Base-by-base conservation (phyloP, 2,329 filamentous ascomycete genomes). In the Alternaria burnsii region DNA sequence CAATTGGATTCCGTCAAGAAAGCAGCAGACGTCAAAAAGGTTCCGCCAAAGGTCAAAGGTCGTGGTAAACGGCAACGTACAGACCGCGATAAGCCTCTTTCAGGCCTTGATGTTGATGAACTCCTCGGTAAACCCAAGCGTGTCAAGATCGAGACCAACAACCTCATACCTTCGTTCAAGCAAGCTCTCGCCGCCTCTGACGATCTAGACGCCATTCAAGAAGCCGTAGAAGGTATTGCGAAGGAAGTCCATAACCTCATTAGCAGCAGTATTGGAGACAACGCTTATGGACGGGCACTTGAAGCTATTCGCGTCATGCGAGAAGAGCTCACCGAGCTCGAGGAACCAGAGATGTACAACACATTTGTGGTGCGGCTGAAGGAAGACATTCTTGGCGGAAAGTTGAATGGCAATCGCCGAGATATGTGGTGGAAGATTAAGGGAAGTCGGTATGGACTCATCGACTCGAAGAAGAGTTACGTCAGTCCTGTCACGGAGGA, bases 121-220 rank as follows among this genome's bases (percentile, higher is more conserved):
- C 86, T 98, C 3, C 87, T 98, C n/a, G 85, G 86, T 46, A 81
- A 83, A 59, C 82, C 86, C 57, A 86, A 84, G 47, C 80, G 80
- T 28, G 79, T 83, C 73, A 84, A 81, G 44, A 88, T 91, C 58
- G 85, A 87, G 9, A 76, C 86, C 0, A 85, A 90, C 10, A 98
- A 98, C 65, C 88, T 94, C 1, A 88, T 98, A 5, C 93, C 95
- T 0, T 92, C 94, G 61, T 97, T 97, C 86, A 96, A 94, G 75
- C 92, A 93, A 76, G 85, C 89, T 3, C 83, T 98, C 16, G 83
- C 83, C 1, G 80, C 81, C 1, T 84, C 90, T 0, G 84, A 87
- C 7, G 85, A 89, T 28, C 81, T 90, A 1, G 81, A 85, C 1
- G 83, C 86, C 4, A 86, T 96, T 54, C 83, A 87, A 61, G 86